Evolutionary conservation across 495 filamentous ascomycete species (phyloP).

Genomic region (Trichodelitschia bisporula): DNA sequence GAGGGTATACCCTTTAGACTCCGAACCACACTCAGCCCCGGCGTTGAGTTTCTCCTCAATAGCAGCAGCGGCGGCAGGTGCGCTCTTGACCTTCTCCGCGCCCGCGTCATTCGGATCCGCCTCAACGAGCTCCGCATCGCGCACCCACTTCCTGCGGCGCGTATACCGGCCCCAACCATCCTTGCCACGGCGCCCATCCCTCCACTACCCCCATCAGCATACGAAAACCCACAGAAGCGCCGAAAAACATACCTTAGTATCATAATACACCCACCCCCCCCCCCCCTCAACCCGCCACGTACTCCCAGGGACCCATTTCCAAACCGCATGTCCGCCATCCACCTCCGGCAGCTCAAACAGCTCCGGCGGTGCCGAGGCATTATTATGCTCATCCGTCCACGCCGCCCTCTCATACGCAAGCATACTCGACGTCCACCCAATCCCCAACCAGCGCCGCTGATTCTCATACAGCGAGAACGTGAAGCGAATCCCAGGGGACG

Average conservation of each 20-base stretch:
- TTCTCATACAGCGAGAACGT: slow-evolving; percentile 95
- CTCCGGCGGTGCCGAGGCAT: slow-evolving; percentile 49
- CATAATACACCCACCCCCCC: slow-evolving; percentile 85
- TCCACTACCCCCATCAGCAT: too few species aligned
- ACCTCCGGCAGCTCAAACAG: slow-evolving; percentile 75
- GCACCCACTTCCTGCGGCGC: slow-evolving; percentile 79
- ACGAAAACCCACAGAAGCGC: too few species aligned
- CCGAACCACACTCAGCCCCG: too few species aligned
- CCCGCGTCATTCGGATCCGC: too few species aligned
- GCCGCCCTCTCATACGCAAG: slow-evolving; percentile 69
- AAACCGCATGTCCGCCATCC: slow-evolving; percentile 51
- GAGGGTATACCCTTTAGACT: too few species aligned
- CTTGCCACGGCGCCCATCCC: slow-evolving; percentile 63
- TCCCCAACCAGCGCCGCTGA: slow-evolving; percentile 79
- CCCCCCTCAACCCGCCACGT: slow-evolving; percentile 75
- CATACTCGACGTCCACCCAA: slow-evolving; percentile 82
- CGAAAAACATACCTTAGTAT: slow-evolving; percentile 91
- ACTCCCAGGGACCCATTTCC: slow-evolving; percentile 69
- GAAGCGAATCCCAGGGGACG: slow-evolving; percentile 62
- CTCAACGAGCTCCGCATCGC: slow-evolving; percentile 88
- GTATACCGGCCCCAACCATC: slow-evolving; percentile 95
- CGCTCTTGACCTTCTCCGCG: too few species aligned
- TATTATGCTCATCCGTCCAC: slow-evolving; percentile 93
- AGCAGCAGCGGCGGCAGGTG: too few species aligned
- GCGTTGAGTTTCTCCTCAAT: too few species aligned